Evolutionary conservation across 2,329 filamentous ascomycete species (phyloP).

Genomic region (Huntiella abstrusa): DNA sequence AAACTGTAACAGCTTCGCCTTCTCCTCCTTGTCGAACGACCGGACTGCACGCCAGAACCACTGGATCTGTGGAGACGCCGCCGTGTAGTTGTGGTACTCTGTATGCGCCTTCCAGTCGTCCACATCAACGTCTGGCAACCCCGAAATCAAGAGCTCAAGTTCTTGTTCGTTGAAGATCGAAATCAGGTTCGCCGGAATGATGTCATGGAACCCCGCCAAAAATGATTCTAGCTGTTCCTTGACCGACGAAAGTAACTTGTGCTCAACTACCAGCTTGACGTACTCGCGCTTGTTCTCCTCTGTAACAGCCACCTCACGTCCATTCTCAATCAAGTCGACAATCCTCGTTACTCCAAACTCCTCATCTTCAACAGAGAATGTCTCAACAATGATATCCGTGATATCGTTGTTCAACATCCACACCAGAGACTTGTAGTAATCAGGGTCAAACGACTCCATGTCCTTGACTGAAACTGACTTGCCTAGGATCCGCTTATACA

Average conservation of each 20-base stretch:
- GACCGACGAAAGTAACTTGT: conserved; percentile 79
- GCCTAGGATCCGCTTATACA: conserved; percentile 93
- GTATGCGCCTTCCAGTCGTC: conserved; percentile 99
- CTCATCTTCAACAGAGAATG: conserved; percentile 84
- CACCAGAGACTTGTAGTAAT: conserved; percentile 95
- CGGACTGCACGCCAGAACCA: conserved; percentile 99
- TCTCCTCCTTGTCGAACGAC: conserved; percentile 97
- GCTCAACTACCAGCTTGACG: conserved; percentile 82
- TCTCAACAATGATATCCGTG: conserved; percentile 91
- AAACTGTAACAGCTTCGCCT: conserved; percentile 90
- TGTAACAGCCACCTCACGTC: conserved; percentile 80
- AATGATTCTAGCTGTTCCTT: conserved; percentile 90
- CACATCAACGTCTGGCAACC: conserved; percentile 88
- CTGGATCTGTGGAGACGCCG: conserved; percentile 88
- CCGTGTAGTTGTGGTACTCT: conserved; percentile 94
- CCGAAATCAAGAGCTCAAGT: conserved; percentile 87
- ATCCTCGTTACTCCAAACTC: conserved; percentile 79
- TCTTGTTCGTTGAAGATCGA: conserved; percentile 98
- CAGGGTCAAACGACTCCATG: conserved; percentile 95
- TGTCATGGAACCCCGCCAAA: conserved; percentile 91
- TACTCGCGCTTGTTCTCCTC: conserved; percentile 99
- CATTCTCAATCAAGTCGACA: conserved; percentile 72
- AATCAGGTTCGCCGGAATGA: conserved; percentile 83
- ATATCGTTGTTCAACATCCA: conserved; percentile 99
- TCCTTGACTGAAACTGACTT: conserved; percentile 95